A percentile compares a stretch with the other conserved stretches of the same genome.
Conservation (phyloP, 2,329 filamentous ascomycete genomes). For the Fusarium continuum region DNA sequence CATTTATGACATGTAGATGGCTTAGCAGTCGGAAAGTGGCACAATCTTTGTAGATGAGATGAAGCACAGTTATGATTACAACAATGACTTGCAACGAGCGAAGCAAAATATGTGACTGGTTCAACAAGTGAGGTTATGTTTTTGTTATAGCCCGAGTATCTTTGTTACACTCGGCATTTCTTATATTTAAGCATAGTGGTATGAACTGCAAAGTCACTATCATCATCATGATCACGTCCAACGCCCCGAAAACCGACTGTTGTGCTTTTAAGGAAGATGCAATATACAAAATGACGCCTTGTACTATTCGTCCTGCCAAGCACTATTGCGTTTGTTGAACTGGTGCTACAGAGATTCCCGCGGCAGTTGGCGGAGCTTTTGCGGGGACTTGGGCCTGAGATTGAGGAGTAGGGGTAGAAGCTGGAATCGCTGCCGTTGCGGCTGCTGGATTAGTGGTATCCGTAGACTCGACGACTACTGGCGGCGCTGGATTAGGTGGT, state of each 20-base stretch:
- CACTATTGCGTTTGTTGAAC: not conserved
- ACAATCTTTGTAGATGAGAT: conserved; percentile 28
- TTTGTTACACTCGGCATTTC: not conserved
- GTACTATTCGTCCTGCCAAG: not conserved
- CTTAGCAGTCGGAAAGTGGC: not conserved
- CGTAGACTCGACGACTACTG: conserved; percentile 1
- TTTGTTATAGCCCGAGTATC: not conserved
- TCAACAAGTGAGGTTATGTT: not conserved
- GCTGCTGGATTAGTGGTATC: conserved; percentile 4
- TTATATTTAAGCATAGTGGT: conserved; percentile 3
- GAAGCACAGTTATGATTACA: conserved; percentile 10
- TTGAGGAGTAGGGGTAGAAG: not conserved
- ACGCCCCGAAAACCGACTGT: not conserved
- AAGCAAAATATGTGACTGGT: not conserved
- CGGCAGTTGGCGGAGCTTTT: not conserved
- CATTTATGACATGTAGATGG: conserved; percentile 1
- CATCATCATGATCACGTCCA: conserved; percentile 9
- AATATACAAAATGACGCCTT: not conserved
- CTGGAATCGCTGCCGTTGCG: conserved; percentile 1
- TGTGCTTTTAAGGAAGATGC: not conserved
- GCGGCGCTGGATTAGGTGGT: conserved; percentile 3
- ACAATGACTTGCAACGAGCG: not conserved
- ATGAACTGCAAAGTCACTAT: not conserved
- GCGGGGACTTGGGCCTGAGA: not conserved
- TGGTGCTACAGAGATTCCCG: not conserved